These are phyloP conservation scores for Dispira parvispora DNA, from an alignment of 192 early-diverging fungal species.

Conservation along the genomic window DNA sequence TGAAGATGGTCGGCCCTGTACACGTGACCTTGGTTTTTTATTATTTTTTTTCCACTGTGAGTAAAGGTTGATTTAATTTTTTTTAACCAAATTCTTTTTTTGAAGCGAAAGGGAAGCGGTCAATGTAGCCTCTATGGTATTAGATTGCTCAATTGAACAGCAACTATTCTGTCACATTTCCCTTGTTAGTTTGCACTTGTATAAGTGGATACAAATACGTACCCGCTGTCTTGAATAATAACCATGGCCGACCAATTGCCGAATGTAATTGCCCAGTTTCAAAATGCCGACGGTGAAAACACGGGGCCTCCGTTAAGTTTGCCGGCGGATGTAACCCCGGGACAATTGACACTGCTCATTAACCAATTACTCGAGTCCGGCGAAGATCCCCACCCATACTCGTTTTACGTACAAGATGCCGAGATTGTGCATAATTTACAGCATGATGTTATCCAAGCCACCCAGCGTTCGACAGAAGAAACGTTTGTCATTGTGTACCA, in stretches of 20 bases:
- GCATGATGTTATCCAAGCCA: constrained; percentile 59
- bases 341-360: constrained; percentile 72
- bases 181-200: too few species aligned
- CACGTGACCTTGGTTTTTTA: too few species aligned
- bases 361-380: constrained; percentile 72
- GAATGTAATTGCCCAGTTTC: constrained; percentile 64
- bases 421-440: constrained; percentile 65
- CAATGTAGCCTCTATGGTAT: too few species aligned
- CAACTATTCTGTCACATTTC: too few species aligned
- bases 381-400: constrained; percentile 73
- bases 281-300: constrained; percentile 52
- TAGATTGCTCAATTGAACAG: too few species aligned
- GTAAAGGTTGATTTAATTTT: too few species aligned
- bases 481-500: constrained; percentile 80
- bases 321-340: constrained; percentile 64
- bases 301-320: constrained; percentile 80
- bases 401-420: constrained; percentile 75
- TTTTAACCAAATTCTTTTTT: too few species aligned
- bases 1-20: too few species aligned
- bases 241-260: not conserved
- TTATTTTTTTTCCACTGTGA: too few species aligned
- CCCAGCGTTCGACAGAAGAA: constrained; percentile 72
- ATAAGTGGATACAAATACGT: too few species aligned
- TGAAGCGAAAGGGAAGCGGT: too few species aligned
- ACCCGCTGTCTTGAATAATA: too few species aligned